phyloP scores from a whole-genome alignment of 1,139 yeast genomes.

The Lodderomyces parapsilosis region DNA sequence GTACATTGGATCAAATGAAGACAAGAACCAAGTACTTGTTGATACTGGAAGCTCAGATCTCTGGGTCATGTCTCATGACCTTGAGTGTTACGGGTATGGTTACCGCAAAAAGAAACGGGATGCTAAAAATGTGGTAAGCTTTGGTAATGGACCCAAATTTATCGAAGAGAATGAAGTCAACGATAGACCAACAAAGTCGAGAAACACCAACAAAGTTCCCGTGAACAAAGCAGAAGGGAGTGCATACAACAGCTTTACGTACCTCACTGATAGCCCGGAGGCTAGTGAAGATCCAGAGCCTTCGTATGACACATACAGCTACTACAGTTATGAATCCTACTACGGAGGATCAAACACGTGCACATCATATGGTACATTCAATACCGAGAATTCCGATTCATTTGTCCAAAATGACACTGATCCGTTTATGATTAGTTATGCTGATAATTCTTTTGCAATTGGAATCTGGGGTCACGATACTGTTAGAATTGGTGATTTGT shows the following conservation, averaged over 20 bases:
- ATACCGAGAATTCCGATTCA: conserved; percentile 31
- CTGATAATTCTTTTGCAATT: conserved; percentile 57
- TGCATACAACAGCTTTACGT: not conserved
- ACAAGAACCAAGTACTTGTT: conserved; percentile 20
- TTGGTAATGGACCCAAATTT: conserved; percentile 6
- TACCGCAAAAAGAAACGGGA: not conserved
- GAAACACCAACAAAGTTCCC: not conserved
- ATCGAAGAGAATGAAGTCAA: conserved; percentile 1
- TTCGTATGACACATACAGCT: not conserved
- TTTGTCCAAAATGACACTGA: conserved; percentile 35
- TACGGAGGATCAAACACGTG: conserved; percentile 21
- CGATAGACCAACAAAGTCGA: not conserved
- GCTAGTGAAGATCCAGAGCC: not conserved
- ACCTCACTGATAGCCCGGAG: not conserved
- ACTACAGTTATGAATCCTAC: not conserved
- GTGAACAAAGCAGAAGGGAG: not conserved
- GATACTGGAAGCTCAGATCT: conserved; percentile 30
- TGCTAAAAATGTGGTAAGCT: not conserved
- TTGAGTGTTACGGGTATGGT: conserved; percentile 20
- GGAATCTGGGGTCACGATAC: conserved; percentile 60
- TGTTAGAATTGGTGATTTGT: conserved; percentile 37
- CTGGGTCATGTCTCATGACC: conserved; percentile 41
- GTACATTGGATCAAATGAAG: conserved; percentile 32
- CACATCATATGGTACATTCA: conserved; percentile 40
- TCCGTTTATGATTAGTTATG: conserved; percentile 52